Evolutionary conservation across 495 filamentous ascomycete genomes (phyloP).

Genomic region (Neurospora sp.): DNA sequence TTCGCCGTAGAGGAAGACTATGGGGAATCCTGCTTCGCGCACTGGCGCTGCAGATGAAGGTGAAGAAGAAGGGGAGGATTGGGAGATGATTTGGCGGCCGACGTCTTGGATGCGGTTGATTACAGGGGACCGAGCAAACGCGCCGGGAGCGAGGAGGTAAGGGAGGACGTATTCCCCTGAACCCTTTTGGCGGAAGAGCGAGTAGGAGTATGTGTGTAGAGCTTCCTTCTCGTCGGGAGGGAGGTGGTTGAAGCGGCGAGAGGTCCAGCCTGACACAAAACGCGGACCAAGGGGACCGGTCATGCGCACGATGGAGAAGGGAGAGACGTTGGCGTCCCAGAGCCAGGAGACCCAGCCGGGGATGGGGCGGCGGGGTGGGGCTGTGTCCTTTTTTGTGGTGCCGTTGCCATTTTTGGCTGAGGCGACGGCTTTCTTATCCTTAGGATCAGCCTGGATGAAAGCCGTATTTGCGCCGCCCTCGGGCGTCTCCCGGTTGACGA

Average conservation of each 20-base stretch:
- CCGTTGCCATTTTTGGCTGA: not conserved
- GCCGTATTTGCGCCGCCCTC: slow-evolving; percentile 10
- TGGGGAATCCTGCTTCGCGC: slow-evolving; percentile 65
- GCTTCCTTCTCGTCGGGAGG: slow-evolving; percentile 71
- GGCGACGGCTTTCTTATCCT: slow-evolving; percentile 19
- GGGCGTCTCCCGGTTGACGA: slow-evolving; percentile 22
- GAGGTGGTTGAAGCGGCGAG: slow-evolving; percentile 80
- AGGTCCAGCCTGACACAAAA: slow-evolving; percentile 91
- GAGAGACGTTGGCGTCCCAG: slow-evolving; percentile 96
- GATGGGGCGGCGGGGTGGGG: slow-evolving; percentile 44
- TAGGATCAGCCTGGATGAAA: slow-evolving; percentile 4
- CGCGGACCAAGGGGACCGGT: slow-evolving; percentile 86
- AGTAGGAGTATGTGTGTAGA: slow-evolving; percentile 86
- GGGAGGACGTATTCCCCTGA: slow-evolving; percentile 90
- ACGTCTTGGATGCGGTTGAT: slow-evolving; percentile 82
- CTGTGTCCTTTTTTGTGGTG: slow-evolving; percentile 3
- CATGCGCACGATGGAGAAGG: slow-evolving; percentile 83
- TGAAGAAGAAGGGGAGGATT: not conserved
- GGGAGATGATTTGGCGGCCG: slow-evolving; percentile 49
- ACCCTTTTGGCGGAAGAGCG: slow-evolving; percentile 87
- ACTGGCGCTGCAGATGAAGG: not conserved
- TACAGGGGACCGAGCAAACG: slow-evolving; percentile 79
- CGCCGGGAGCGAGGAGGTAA: slow-evolving; percentile 87
- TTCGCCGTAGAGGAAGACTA: slow-evolving; percentile 92
- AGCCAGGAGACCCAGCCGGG: slow-evolving; percentile 83